Base-by-base conservation (phyloP, 1,139 yeast genomes). In the Kodamaea fungicola region DNA sequence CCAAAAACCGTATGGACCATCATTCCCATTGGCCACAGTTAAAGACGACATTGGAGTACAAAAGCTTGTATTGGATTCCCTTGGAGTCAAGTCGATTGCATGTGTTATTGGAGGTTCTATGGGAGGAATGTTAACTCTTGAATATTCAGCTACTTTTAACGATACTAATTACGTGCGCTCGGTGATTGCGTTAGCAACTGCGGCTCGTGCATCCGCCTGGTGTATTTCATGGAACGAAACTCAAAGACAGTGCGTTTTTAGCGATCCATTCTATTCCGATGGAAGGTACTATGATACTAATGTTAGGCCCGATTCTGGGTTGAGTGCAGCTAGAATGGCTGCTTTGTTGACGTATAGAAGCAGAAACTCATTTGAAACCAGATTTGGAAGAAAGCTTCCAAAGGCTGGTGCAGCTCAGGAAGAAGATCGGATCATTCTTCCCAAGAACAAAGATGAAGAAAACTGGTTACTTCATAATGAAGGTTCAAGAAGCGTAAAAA, bases 171-270 rank as follows among this genome's bases (percentile, higher is more conserved):
- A 79, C 53, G 95, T 92, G 12, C 74, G 75, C 42, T 67, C 78
- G 27, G 71, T 87, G 21, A 81, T 92, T 16, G 95, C 97, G 0
- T 66, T 92, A 40, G 98, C 98, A 2, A 90, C 98, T 0, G 80
- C 95, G 30, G 97, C 97, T 0, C 72, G 95, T 52, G 95, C 92
- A 32, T 85, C 95, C 6, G 98, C 98, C 0, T 92, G 98, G 98
- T 92, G 97, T 50, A 92, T 92, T 39, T 86, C 96, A 3, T 92
- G 98, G 98, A 92, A 95, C 41, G 98, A 92, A 57, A 95, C 98
- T 6, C 98, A 92, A 62, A 76, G 98, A 51, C 98, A 92, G 59
- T 81, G 95, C 47, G 88, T 92, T 24, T 92, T 90, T 61, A 82
- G 95, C 21, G 98, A 92, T 59, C 97, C 98, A 5, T 83, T 83